Conservation (phyloP, 2,329 filamentous ascomycete genomes). For the Ascochyta viciae-villosae region DNA sequence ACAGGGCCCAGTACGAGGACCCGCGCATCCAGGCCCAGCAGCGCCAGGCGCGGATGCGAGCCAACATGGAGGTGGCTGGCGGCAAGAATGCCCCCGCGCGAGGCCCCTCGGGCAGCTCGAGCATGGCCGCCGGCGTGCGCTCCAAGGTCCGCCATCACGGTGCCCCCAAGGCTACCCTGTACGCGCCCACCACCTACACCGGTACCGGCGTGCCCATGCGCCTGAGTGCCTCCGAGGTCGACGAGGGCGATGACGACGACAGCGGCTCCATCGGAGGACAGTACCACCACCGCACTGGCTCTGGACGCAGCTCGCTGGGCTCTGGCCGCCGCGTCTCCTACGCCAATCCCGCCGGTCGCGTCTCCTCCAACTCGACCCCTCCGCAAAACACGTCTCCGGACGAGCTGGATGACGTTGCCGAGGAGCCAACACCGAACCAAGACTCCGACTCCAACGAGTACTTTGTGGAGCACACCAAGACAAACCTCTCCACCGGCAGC, state of each 20-base stretch:
- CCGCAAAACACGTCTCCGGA: constrained; percentile 52
- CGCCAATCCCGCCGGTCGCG: constrained; percentile 53
- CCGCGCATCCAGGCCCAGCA: constrained; percentile 83
- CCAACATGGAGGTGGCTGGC: constrained; percentile 81
- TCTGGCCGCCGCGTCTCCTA: constrained; percentile 49
- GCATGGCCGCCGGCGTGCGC: constrained; percentile 62
- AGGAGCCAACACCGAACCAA: constrained; percentile 57
- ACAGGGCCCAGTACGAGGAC: constrained; percentile 91
- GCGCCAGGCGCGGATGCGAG: constrained; percentile 84
- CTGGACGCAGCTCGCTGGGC: constrained; percentile 71
- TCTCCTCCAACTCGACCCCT: constrained; percentile 62
- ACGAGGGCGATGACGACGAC: constrained; percentile 83
- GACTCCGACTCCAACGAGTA: constrained; percentile 48
- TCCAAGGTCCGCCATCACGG: constrained; percentile 90
- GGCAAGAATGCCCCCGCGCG: constrained; percentile 53
- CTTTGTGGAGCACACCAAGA: constrained; percentile 51
- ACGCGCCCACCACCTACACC: constrained; percentile 75
- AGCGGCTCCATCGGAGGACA: constrained; percentile 54
- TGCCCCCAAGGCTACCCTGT: constrained; percentile 79
- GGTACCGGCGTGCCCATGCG: constrained; percentile 88
- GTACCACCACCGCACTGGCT: constrained; percentile 74
- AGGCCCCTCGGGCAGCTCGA: constrained; percentile 49
- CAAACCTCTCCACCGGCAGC: constrained; percentile 53
- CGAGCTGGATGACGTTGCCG: constrained; percentile 50
- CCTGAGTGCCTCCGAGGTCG: constrained; percentile 93